Percentiles rank a stretch among this genome's conserved stretches.
These are phyloP conservation scores for Solanum hybrid DNA, from an alignment of 305 asterid species.

Conservation along the genomic window DNA sequence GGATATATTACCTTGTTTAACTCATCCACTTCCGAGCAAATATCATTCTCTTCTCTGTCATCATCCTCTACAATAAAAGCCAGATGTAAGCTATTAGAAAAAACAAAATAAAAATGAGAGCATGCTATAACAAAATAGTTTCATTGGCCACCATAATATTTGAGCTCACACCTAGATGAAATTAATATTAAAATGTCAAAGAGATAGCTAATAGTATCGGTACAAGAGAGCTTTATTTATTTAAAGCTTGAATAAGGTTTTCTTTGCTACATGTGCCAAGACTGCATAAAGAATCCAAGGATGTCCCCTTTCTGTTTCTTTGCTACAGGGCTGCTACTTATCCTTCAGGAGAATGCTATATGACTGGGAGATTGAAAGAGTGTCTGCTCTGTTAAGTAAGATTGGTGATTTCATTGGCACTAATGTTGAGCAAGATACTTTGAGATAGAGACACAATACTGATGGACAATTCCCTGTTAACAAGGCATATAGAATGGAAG, in stretches of 20 bases:
- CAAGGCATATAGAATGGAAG: not conserved
- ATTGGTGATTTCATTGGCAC: not conserved
- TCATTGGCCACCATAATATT: not conserved
- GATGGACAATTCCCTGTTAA: not conserved
- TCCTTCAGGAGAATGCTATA: not conserved
- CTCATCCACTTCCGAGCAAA: not conserved
- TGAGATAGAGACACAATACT: not conserved
- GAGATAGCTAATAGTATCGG: not conserved
- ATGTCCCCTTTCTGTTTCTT: not conserved
- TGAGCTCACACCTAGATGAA: not conserved
- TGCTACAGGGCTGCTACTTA: not conserved
- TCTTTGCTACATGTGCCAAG: not conserved
- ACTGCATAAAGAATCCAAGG: not conserved
- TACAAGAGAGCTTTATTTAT: not conserved
- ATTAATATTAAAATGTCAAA: not conserved
- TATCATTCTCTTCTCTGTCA: not conserved
- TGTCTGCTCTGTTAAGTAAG: not conserved
- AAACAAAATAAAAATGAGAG: not conserved
- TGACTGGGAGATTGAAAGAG: not conserved
- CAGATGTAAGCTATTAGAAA: not conserved
- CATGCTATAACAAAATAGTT: not conserved
- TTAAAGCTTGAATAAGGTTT: not conserved
- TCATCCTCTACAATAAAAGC: conserved; percentile 2
- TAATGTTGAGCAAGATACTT: not conserved
- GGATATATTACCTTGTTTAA: not conserved